Base-by-base conservation (phyloP, 805 yeast species). In the Starmerella gropengiesseri region DNA sequence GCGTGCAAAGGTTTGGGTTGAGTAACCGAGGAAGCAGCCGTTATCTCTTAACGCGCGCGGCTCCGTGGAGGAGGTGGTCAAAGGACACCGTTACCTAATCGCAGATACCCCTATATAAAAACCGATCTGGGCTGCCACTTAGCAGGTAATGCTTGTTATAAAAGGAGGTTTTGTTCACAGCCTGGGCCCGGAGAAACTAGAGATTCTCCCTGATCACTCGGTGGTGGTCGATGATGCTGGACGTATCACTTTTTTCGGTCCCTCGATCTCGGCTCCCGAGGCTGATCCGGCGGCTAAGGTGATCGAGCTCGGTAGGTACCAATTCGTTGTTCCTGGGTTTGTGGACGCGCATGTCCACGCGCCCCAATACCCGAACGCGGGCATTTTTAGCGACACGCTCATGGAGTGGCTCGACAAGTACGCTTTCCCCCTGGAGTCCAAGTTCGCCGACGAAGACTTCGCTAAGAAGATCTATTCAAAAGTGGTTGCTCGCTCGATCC, bases 401-500 rank as follows among this genome's bases (percentile, higher is more conserved):
- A 65, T 91, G 43, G 94, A 89, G 50, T 91, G 98, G 98, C 69
- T 91, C 36, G 71, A 75, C 20, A 75, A 71, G 18, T 86, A 85
- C 59, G 91, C 98, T 0, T 91, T 87, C 67, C 94, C 95, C 1
- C 61, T 87, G 43, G 98, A 91, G 61, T 66, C 81, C 7, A 69
- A 81, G 4, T 71, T 84, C 47, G 64, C 61, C 16, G 74, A 79
- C 48, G 51, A 71, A 18, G 54, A 59, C 1, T 58, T 69, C 35
- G 95, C 95, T 0, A 50, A 61, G 11, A 58, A 66, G 6, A 77
- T 87, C 1, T 91, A 89, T 59, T 51, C 69, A 12, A 72, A 70
- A 51, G 81, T 81, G 5, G 74, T 91, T n/a, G 54, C 62, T 3
- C 74, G 80, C 43, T 83, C 95, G 0, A 63, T 91, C 49, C 55